A percentile compares a stretch with the other conserved stretches of the same genome.
Conservation (phyloP, 257 asterid species). For the Phtheirospermum japonicum region DNA sequence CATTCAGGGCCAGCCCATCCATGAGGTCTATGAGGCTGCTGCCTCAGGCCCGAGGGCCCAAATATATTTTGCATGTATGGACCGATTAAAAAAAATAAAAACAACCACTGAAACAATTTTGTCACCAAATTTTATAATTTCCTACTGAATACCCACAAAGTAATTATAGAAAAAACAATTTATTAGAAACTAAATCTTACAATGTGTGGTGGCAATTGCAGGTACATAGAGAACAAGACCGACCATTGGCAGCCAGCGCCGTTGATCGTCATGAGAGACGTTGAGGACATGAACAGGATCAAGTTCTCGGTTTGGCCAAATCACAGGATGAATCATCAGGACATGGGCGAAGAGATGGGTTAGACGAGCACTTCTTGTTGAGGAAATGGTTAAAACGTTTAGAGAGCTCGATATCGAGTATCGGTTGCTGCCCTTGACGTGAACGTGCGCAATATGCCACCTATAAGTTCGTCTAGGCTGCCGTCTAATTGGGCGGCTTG, state of each 20-base stretch:
- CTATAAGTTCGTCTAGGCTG: slow-evolving; percentile 44
- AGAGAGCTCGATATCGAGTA: slow-evolving; percentile 80
- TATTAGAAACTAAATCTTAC: background rate
- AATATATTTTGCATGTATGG: too few relatives aligned
- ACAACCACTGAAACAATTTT: too few relatives aligned
- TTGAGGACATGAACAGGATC: slow-evolving; percentile 84
- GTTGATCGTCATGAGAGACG: slow-evolving; percentile 68
- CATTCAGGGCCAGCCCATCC: background rate
- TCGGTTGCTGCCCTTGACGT: slow-evolving; percentile 74
- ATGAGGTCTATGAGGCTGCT: too few relatives aligned
- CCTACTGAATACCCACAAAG: too few relatives aligned
- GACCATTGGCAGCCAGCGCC: slow-evolving; percentile 88
- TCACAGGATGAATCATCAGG: slow-evolving; percentile 79
- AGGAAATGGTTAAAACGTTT: slow-evolving; percentile 72
- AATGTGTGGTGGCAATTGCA: slow-evolving; percentile 23
- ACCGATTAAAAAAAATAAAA: too few relatives aligned
- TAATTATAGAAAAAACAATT: background rate
- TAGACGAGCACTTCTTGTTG: slow-evolving; percentile 69
- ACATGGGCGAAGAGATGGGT: slow-evolving; percentile 89
- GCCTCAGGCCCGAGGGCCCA: too few relatives aligned
- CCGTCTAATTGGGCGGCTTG: slow-evolving; percentile 72
- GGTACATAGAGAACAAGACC: slow-evolving; percentile 58
- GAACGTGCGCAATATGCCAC: slow-evolving; percentile 72
- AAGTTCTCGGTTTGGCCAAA: slow-evolving; percentile 74
- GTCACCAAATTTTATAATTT: background rate